A percentile compares a stretch with the other conserved stretches of the same genome.
Evolutionary conservation across 176 grass and related monocot species (phyloP).

Genomic region (Zizania latifolia): DNA sequence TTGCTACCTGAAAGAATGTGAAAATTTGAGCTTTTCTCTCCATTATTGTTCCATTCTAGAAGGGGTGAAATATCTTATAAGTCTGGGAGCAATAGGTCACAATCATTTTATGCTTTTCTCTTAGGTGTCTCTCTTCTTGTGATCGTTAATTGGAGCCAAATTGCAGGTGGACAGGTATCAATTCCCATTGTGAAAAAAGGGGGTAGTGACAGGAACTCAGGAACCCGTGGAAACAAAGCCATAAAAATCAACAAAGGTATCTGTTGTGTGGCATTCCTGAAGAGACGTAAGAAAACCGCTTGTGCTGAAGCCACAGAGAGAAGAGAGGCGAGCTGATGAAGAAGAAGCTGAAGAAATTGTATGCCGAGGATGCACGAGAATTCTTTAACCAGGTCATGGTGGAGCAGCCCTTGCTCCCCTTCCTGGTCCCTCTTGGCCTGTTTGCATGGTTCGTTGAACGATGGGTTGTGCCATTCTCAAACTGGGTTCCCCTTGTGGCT

Average conservation of each 20-base stretch:
- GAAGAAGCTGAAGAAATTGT: conserved; percentile 53
- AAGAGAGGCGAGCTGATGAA: conserved; percentile 44
- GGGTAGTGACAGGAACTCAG: neutral
- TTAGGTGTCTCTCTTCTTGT: conserved; percentile 27
- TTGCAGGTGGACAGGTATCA: conserved; percentile 37
- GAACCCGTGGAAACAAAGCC: conserved; percentile 22
- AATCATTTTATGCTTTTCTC: conserved; percentile 17
- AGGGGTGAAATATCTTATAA: conserved; percentile 10
- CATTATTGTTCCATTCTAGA: neutral
- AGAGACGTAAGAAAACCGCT: neutral
- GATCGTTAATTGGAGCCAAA: conserved; percentile 30
- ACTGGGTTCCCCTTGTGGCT: conserved; percentile 74
- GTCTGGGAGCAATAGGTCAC: conserved; percentile 1
- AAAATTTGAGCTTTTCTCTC: neutral
- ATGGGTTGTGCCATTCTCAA: conserved; percentile 97
- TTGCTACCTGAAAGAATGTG: neutral
- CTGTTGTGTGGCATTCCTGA: neutral
- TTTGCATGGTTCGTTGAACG: conserved; percentile 86
- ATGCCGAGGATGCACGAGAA: conserved; percentile 57
- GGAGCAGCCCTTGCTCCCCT: conserved; percentile 81
- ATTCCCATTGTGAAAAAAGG: conserved; percentile 11
- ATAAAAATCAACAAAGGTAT: conserved; percentile 24
- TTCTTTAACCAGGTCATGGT: conserved; percentile 82
- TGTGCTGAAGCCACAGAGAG: conserved; percentile 23
- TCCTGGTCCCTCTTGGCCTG: conserved; percentile 68